Evolutionary conservation across 495 filamentous ascomycete genomes (phyloP), one percentile per base, ranked within the genome.

Genomic region (Emericellopsis terricola): DNA sequence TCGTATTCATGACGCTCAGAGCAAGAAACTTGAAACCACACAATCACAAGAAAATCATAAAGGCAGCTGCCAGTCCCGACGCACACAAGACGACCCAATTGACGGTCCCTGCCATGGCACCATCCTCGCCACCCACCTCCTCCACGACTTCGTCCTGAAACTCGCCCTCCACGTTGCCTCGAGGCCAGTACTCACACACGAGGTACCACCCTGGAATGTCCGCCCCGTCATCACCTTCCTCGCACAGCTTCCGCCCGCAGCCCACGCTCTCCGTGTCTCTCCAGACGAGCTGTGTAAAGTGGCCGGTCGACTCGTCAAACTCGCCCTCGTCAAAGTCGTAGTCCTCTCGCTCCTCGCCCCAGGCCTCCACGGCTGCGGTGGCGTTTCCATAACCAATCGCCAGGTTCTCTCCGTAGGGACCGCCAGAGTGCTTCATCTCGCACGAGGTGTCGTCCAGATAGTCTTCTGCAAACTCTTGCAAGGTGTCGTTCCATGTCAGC

Each of bases 241-340:
- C 63, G 38, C 81, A 87, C 37, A 71, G 49, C 36, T 59, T 51
- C 28, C 65, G 53, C 23, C 65, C 78, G 49, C 82, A 91, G 6
- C 82, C 82, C 0, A 85, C 68, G 29, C 62, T 52, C 14, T 52
- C 75, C 8, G 78, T 84, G 21, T 59, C 56, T 50, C 67, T 71
- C 82, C 82, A 91, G 1, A 87, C 80, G 28, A 91, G 49, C 59
- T 86, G 81, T 17, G 81, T 83, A 50, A 83, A 91, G 53, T 91
- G 81, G 0, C 81, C 82, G n/a, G 81, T 84, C 13, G 53, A 43
- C 39, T 78, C 64, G 6, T 40, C 55, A 48, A 79, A 85, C 0
- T 58, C 62, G 0, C 66, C 60, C 6, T 44, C 33, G 10, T 14
- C 40, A 51, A 66, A 83, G 40, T 82, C 48, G 43, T 84, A 87